Evolutionary conservation across 1,139 yeast genomes (phyloP).

Genomic region (Yamadazyma atlantica): DNA sequence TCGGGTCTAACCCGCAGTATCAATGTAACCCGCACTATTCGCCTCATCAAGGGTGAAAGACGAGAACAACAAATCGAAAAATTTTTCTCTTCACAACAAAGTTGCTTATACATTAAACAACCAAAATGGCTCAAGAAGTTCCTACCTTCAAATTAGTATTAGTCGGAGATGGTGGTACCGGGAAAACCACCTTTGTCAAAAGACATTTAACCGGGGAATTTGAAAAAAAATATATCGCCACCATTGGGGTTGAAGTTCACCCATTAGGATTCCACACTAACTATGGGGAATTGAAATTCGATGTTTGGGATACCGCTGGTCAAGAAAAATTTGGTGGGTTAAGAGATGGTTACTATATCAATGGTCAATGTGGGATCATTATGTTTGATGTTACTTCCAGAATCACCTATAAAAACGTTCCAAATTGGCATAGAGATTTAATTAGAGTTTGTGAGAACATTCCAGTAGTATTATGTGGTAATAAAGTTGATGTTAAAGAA

Average conservation of each 20-base stretch:
- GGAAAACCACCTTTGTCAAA: conserved; percentile 99
- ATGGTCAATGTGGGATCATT: conserved; percentile 99
- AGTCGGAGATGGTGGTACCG: conserved; percentile 99
- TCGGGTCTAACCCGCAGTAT: no score
- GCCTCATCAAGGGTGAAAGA: conserved; percentile 1
- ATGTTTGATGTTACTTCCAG: conserved; percentile 99
- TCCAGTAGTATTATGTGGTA: conserved; percentile 98
- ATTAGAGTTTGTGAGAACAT: conserved; percentile 99
- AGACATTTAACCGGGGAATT: conserved; percentile 99
- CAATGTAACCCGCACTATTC: neutral
- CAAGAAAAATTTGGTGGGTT: conserved; percentile 99
- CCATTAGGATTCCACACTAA: conserved; percentile 98
- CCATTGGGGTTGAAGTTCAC: conserved; percentile 99
- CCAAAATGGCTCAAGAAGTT: conserved; percentile 71
- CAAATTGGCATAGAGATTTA: conserved; percentile 99
- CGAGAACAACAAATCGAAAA: conserved; percentile 3
- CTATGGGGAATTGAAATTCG: conserved; percentile 98
- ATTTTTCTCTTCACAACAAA: neutral
- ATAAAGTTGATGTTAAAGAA: conserved; percentile 99
- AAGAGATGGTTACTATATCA: conserved; percentile 98
- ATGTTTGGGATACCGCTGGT: conserved; percentile 99
- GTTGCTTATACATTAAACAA: neutral
- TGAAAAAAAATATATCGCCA: conserved; percentile 98
- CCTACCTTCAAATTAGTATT: conserved; percentile 97
- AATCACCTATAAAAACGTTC: conserved; percentile 99